A percentile compares a stretch with the other conserved stretches of the same genome.
These are phyloP conservation scores for Astraeus odoratus DNA, from an alignment of 768 basidiomycete species.

Conservation along the genomic window DNA sequence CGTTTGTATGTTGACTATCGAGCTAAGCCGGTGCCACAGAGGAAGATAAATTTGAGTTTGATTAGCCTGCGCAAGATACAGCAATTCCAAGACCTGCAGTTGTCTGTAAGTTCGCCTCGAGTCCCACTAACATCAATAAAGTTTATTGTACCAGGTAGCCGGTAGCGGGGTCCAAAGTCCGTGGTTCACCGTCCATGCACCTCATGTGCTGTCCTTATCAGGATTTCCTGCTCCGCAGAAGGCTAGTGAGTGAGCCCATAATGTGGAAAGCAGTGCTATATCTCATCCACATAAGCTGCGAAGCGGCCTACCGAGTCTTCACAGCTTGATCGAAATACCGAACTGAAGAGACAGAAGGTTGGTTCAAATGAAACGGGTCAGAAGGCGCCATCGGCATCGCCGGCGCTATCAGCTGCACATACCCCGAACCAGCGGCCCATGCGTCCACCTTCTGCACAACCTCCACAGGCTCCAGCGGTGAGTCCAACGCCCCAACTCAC, in stretches of 20 bases:
- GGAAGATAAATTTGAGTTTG: conserved; percentile 51
- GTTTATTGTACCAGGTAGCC: conserved; percentile 25
- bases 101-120: conserved; percentile 32
- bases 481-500: neutral
- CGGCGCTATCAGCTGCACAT: conserved; percentile 17
- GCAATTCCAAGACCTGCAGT: conserved; percentile 45
- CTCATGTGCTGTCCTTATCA: conserved; percentile 41
- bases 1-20: neutral
- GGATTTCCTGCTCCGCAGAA: conserved; percentile 37
- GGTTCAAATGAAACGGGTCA: conserved; percentile 10
- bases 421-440: conserved; percentile 10
- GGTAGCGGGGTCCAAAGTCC: conserved; percentile 33
- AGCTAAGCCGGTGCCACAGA: conserved; percentile 28
- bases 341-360: conserved; percentile 36
- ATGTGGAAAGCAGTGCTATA: neutral
- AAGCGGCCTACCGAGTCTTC: conserved; percentile 41
- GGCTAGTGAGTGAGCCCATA: conserved; percentile 25
- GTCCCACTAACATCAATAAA: neutral
- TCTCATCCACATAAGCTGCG: conserved; percentile 17
- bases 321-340: conserved; percentile 32
- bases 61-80: conserved; percentile 42
- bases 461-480: neutral
- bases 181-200: conserved; percentile 49
- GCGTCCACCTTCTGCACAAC: conserved; percentile 2
- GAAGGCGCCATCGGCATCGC: conserved; percentile 14